These are phyloP conservation scores for Polyporus arcularius DNA, from an alignment of 768 basidiomycete species.

Conservation along the genomic window DNA sequence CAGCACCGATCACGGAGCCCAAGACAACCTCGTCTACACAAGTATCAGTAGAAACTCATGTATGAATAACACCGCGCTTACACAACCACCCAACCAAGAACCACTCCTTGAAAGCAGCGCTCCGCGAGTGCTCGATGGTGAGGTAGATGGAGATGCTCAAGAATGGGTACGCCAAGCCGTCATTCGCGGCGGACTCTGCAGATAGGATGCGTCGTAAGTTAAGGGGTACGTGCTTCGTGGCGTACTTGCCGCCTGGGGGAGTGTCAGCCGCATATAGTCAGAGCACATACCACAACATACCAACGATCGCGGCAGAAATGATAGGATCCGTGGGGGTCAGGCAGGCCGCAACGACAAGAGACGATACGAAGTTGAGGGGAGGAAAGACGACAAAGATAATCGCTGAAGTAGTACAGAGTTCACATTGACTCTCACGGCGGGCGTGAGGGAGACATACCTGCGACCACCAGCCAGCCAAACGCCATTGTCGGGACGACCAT, in stretches of 20 bases:
- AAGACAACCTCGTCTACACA: conserved; percentile 75
- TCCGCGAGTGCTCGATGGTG: conserved; percentile 62
- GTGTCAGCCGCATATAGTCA: background rate
- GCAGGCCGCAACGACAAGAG: conserved; percentile 85
- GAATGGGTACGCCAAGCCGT: conserved; percentile 95
- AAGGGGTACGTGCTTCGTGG: conserved; percentile 64
- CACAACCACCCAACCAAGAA: conserved; percentile 83
- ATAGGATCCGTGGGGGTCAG: conserved; percentile 95
- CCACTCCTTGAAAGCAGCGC: conserved; percentile 80
- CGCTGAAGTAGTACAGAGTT: conserved; percentile 36
- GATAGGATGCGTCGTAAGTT: conserved; percentile 81
- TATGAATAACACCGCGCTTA: conserved; percentile 33
- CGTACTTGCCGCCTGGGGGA: conserved; percentile 64
- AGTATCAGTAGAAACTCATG: background rate
- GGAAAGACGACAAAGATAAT: conserved; percentile 77
- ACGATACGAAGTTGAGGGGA: conserved; percentile 65
- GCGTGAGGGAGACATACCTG: conserved; percentile 43
- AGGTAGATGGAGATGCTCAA: conserved; percentile 85
- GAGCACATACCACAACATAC: conserved; percentile 31
- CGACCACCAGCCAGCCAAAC: conserved; percentile 78
- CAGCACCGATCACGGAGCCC: conserved; percentile 67
- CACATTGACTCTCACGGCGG: background rate
- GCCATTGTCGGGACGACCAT: conserved; percentile 87
- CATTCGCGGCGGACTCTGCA: conserved; percentile 93
- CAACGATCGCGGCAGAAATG: conserved; percentile 81